phyloP scores from a whole-genome alignment of 441 rosid genomes.

The Raphanus hybrid region DNA sequence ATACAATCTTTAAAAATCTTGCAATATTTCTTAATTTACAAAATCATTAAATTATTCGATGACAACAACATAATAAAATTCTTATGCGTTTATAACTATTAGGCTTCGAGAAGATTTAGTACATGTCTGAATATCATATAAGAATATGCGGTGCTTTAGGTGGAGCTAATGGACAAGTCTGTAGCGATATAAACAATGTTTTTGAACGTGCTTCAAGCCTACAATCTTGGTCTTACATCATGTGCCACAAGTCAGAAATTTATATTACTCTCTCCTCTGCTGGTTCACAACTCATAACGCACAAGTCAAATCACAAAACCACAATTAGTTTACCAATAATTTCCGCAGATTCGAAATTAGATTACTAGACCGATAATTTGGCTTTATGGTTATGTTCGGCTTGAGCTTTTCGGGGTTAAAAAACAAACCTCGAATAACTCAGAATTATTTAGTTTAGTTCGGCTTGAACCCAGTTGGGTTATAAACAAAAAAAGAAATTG shows the following conservation, averaged over 20 bases:
- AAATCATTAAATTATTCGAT: not conserved
- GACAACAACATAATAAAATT: constrained; percentile 9
- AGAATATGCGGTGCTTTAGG: constrained; percentile 29
- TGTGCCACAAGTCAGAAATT: constrained; percentile 38
- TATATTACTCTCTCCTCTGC: constrained; percentile 20
- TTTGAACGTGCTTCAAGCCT: constrained; percentile 36
- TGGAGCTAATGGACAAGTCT: constrained; percentile 33
- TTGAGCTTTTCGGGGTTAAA: not conserved
- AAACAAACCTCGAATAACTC: not conserved
- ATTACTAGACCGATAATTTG: not conserved
- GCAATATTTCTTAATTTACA: not conserved
- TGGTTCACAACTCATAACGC: constrained; percentile 23
- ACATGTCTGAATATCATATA: constrained; percentile 30
- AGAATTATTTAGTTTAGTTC: not conserved
- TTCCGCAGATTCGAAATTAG: not conserved
- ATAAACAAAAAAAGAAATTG: not conserved
- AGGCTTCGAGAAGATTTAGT: constrained; percentile 29
- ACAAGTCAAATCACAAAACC: constrained; percentile 15
- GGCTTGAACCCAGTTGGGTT: not conserved
- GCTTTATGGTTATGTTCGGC: not conserved
- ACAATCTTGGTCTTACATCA: constrained; percentile 35
- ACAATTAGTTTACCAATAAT: not conserved
- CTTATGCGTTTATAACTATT: constrained; percentile 3
- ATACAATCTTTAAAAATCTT: constrained; percentile 22
- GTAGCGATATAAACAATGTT: constrained; percentile 24